Conservation (phyloP, 805 yeast genomes). For the Metschnikowia dekortorum region DNA sequence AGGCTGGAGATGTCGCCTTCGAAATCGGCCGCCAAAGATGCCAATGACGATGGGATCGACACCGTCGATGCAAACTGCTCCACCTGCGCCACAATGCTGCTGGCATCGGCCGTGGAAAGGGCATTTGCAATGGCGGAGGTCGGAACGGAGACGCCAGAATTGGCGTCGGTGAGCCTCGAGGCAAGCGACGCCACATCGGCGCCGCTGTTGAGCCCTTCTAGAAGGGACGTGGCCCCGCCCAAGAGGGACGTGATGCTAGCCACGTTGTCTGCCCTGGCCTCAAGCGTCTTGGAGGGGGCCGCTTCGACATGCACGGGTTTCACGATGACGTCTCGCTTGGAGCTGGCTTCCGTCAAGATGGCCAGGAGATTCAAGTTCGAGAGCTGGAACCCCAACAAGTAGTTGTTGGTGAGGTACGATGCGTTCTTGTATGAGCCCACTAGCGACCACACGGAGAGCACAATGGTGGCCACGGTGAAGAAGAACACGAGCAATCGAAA, state of each 20-base stretch:
- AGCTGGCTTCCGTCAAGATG: slow-evolving; percentile 18
- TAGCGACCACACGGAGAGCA: slow-evolving; percentile 33
- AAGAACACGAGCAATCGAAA: slow-evolving; percentile 32
- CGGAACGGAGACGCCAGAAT: slow-evolving; percentile 5
- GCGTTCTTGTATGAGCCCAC: slow-evolving; percentile 37
- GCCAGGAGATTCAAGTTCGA: slow-evolving; percentile 29
- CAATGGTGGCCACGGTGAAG: slow-evolving; percentile 27
- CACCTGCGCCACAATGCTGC: slow-evolving; percentile 9
- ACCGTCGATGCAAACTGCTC: slow-evolving; percentile 12
- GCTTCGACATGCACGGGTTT: neutral
- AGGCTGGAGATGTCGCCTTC: slow-evolving; percentile 14
- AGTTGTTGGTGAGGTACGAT: slow-evolving; percentile 30
- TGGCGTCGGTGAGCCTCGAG: slow-evolving; percentile 3
- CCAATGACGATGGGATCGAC: slow-evolving; percentile 14
- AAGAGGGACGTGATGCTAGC: slow-evolving; percentile 4
- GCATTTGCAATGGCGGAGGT: slow-evolving; percentile 8
- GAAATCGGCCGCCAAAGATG: slow-evolving; percentile 12
- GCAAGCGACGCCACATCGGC: slow-evolving; percentile 7
- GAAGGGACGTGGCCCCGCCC: slow-evolving; percentile 4
- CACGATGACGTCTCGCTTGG: neutral
- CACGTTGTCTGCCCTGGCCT: slow-evolving; percentile 1
- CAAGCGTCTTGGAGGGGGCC: slow-evolving; percentile 6
- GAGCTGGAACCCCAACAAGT: slow-evolving; percentile 34
- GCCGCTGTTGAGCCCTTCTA: neutral
- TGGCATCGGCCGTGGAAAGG: slow-evolving; percentile 4